Evolutionary conservation across 83 land plant genomes (phyloP).

Genomic region (Picea abies): DNA sequence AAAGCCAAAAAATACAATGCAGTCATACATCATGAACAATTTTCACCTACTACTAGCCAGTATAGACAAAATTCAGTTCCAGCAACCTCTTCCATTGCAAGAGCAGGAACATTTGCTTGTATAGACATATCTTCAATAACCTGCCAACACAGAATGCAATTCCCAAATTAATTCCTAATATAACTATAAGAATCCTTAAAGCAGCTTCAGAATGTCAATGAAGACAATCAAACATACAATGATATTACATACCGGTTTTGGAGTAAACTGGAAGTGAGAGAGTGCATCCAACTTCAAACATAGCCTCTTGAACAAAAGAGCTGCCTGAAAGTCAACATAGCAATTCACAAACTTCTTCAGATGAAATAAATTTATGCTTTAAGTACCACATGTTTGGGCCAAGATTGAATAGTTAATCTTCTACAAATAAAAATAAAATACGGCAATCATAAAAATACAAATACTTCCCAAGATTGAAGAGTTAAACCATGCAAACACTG

Average conservation of each 20-base stretch:
- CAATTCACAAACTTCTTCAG: background rate
- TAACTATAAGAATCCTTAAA: background rate
- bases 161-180: background rate
- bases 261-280: slow-evolving; percentile 97
- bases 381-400: background rate
- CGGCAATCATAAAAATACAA: no score
- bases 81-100: no score
- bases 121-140: no score
- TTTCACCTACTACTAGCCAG: background rate
- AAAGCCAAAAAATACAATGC: background rate
- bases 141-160: no score
- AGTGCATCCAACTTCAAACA: slow-evolving; percentile 92
- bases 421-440: no score
- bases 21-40: background rate
- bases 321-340: slow-evolving; percentile 56
- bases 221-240: background rate
- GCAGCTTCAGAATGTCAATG: background rate
- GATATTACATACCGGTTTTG: slow-evolving; percentile 83
- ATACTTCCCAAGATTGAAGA: no score
- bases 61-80: background rate
- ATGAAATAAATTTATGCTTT: background rate
- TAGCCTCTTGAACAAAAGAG: slow-evolving; percentile 68
- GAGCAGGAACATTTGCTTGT: no score
- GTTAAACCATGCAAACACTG: no score
- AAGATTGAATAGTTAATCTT: background rate